Base-by-base conservation (phyloP, 192 early-diverging fungal species). In the Funneliformis mosseae region DNA sequence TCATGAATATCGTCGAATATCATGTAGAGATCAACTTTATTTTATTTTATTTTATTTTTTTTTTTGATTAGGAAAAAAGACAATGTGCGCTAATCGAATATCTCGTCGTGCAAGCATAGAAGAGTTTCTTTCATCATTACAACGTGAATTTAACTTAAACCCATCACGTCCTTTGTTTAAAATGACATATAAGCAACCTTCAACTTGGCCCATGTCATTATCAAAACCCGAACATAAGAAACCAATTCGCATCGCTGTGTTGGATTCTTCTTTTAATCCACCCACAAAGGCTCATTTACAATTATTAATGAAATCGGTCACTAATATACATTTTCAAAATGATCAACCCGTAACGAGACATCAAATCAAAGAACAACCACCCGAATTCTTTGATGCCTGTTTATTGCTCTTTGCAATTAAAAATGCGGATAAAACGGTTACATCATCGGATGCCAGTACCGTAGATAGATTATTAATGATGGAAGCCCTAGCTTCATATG, bases 261-360 rank as follows among this genome's bases (percentile, higher is more conserved):
- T 95, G 33, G 93, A 95, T 83, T 91, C 93, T 48, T 93, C 92
- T 8, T 95, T 95, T 83, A 95, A 95, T 68, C 93, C 93, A 27
- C 91, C 91, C 3, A 92, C 91, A 33, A 80, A 83, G 21, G 91
- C 91, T 0, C 91, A 92, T 68, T 82, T 88, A 76, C 80, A 88
- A 70, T 88, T 93, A 71, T 81, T 95, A 67, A 46, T 84, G 81
- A 74, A 80, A 64, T 27, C 90, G 74, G 25, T 86, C 5, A 59
- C 55, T 60, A 60, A 75, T 75, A 60, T 14, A 28, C 9, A 25
- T 12, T 73, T 43, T 12, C 39, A 28, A 12, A 55, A 55, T 55
- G 5, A 5, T 21, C 16, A 55, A 55, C 18, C 50, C 18, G 18
- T 16, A 55, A 18, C 18, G 18, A 18, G 14, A 28, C 63, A 66